Evolutionary conservation across 1,284 basidiomycete species (phyloP).

Genomic region (Thelephora terrestris): DNA sequence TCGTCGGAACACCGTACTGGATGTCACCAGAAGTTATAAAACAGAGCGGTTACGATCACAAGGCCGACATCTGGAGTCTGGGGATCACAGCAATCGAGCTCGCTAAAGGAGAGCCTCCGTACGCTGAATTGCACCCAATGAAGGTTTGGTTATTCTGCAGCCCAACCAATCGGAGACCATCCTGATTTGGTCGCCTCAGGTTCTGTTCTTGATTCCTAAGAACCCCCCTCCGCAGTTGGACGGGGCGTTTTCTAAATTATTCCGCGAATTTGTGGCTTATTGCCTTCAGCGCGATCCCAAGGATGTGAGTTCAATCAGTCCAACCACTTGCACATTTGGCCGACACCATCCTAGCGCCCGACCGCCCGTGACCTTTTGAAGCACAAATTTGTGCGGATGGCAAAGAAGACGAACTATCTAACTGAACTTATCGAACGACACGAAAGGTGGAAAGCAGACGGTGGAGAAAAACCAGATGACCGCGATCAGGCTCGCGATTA

Average conservation of each 20-base stretch:
- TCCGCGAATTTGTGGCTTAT: constrained; percentile 88
- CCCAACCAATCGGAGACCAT: background rate
- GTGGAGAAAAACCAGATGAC: constrained; percentile 68
- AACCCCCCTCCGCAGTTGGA: constrained; percentile 90
- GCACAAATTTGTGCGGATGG: constrained; percentile 92
- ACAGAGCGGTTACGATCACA: constrained; percentile 97
- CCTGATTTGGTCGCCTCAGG: constrained; percentile 33
- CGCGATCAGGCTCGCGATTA: constrained; percentile 51
- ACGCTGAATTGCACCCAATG: constrained; percentile 98
- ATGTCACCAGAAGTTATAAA: constrained; percentile 99
- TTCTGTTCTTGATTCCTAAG: constrained; percentile 96
- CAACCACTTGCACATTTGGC: background rate
- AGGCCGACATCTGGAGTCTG: constrained; percentile 96
- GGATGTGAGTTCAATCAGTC: constrained; percentile 44
- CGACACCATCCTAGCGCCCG: constrained; percentile 54
- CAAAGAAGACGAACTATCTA: constrained; percentile 88
- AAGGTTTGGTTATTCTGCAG: constrained; percentile 47
- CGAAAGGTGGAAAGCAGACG: constrained; percentile 89
- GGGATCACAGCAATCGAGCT: constrained; percentile 97
- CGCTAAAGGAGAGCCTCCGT: constrained; percentile 95
- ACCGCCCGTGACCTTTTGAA: constrained; percentile 90
- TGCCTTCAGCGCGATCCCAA: constrained; percentile 93
- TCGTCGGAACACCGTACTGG: constrained; percentile 96
- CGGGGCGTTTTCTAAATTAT: constrained; percentile 81
- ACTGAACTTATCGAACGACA: constrained; percentile 94